phyloP scores from a whole-genome alignment of 2,329 filamentous ascomycete species.

The Aspergillus costaricaensis region DNA sequence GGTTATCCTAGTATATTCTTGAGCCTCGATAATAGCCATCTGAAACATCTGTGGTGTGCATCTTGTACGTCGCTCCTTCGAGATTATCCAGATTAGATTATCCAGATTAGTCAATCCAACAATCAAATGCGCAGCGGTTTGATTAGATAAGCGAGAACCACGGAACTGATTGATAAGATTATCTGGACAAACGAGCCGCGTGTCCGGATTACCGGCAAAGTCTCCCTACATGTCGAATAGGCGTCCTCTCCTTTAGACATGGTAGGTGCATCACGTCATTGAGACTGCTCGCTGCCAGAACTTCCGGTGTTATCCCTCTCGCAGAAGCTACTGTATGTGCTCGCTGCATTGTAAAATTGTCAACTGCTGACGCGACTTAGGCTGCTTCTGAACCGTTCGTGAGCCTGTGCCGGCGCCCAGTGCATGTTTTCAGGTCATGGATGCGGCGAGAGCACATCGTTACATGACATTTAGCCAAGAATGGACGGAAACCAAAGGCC shows the following conservation, averaged over 20 bases:
- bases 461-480: slow-evolving; percentile 5
- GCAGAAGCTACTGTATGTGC: too few relatives aligned
- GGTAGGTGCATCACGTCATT: background rate
- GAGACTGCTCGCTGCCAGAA: background rate
- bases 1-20: too few relatives aligned
- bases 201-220: slow-evolving; percentile 16
- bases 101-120: too few relatives aligned
- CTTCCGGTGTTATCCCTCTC: background rate
- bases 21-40: too few relatives aligned
- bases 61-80: background rate
- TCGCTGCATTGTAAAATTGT: background rate
- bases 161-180: slow-evolving; percentile 27
- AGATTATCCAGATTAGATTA: background rate
- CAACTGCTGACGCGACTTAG: background rate
- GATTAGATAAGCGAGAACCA: background rate
- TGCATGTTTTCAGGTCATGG: slow-evolving; percentile 16
- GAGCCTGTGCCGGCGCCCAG: background rate
- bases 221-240: background rate
- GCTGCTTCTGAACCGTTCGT: background rate
- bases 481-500: slow-evolving; percentile 10
- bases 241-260: background rate
- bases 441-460: slow-evolving; percentile 4
- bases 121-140: background rate
- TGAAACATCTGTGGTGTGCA: too few relatives aligned
- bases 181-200: slow-evolving; percentile 14